Conservation (phyloP, 805 yeast species). For the Hanseniaspora taiwanica region DNA sequence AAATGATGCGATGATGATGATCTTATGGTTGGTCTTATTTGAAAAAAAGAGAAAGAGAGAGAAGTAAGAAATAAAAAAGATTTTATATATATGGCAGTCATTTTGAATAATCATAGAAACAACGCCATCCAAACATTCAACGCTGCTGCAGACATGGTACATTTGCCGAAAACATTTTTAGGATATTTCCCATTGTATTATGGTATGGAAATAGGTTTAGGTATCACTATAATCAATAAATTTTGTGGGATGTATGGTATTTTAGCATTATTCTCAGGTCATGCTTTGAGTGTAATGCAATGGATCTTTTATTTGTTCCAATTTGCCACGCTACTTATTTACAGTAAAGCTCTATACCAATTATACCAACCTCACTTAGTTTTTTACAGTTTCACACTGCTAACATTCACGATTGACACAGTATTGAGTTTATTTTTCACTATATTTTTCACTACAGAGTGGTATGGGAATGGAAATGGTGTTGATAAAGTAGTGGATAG, state of each 20-base stretch:
- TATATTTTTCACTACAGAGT: slow-evolving; percentile 47
- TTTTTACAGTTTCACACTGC: slow-evolving; percentile 17
- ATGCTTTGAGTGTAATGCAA: slow-evolving; percentile 69
- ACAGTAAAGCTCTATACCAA: slow-evolving; percentile 40
- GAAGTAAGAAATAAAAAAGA: no score
- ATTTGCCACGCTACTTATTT: slow-evolving; percentile 47
- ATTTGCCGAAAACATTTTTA: slow-evolving; percentile 38
- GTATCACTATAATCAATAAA: slow-evolving; percentile 70
- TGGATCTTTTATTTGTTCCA: slow-evolving; percentile 68
- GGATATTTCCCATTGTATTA: slow-evolving; percentile 64
- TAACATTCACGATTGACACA: slow-evolving; percentile 42
- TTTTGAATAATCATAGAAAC: not conserved
- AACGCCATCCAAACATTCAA: not conserved
- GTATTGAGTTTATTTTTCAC: slow-evolving; percentile 53
- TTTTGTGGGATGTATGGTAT: slow-evolving; percentile 84
- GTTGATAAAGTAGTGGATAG: no score
- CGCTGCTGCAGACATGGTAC: slow-evolving; percentile 1
- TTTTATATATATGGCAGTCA: not conserved
- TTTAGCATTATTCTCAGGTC: slow-evolving; percentile 77
- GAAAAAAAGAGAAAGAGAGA: no score
- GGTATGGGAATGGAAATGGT: slow-evolving; percentile 67
- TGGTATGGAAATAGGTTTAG: slow-evolving; percentile 74
- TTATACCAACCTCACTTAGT: slow-evolving; percentile 45
- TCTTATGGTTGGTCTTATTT: no score
- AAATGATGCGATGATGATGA: no score